Evolutionary conservation across 257 asterid genomes (phyloP), one percentile per base, ranked within the genome.

Genomic region (Apocynum venetum): DNA sequence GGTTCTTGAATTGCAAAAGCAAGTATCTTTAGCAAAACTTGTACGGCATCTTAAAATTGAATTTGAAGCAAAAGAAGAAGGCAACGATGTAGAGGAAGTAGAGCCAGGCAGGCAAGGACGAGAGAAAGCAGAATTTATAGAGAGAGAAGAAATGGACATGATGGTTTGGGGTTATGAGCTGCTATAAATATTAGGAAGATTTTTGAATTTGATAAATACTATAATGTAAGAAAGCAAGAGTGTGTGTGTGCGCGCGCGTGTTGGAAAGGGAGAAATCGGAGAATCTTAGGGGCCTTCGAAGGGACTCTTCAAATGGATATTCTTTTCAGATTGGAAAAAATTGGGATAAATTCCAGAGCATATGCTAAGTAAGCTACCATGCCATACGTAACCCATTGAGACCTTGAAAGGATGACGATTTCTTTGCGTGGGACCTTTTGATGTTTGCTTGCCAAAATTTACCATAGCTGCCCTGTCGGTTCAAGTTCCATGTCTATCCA

Each of bases 121-220:
- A 76, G 90, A 85, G 83, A 85, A 79, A 75, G 87, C 44, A 12
- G 85, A 83, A 77, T 82, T 83, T 80, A 82, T 78, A 81, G 88
- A 86, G 80, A 89, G 84, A 86, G 89, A 85, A 78, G 83, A 65
- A 56, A 84, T 51, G 83, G 84, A 49, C 89, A 91, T 87, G 87
- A 79, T 84, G 61, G 72, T 20, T 25, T 25, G 72, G 64, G 67
- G 64, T 56, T 53, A 25, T 46, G 67, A 69, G 8, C 81, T 68
- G 82, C 64, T 76, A 74, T 59, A 76, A 77, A 85, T 78, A 83
- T 60, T 46, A 14, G 53, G 78, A 19, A 40, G 73, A 60, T 3
- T 10, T 57, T 47, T 8, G 77, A 40, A 40, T 70, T 68, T 68
- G 55, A 76, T 49, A 63, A 48, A 75, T 49, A 6, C 25, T 2